These are phyloP conservation scores for Saccharum officinarum DNA, from an alignment of 176 grass and related monocot genomes.

Conservation along the genomic window DNA sequence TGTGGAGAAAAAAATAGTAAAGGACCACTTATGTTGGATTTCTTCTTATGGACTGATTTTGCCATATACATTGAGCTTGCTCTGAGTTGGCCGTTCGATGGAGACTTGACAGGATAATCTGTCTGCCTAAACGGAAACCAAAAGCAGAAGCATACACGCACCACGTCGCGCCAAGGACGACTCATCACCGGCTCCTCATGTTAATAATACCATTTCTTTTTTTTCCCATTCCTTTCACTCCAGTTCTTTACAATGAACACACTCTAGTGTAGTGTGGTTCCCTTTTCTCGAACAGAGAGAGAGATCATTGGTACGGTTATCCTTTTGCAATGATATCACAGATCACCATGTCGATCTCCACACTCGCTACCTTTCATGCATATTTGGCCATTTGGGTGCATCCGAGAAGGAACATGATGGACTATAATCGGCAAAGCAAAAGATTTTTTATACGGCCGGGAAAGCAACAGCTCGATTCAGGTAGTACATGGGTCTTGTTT, in stretches of 20 bases:
- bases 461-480: not conserved
- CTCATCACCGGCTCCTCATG: not conserved
- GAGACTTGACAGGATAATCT: not conserved
- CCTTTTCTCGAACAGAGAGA: not conserved
- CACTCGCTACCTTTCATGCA: not conserved
- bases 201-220: not conserved
- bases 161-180: not conserved
- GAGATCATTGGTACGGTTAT: not conserved
- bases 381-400: not conserved
- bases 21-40: too few species aligned
- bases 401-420: not conserved
- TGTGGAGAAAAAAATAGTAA: too few species aligned
- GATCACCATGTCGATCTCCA: not conserved
- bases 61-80: too few species aligned
- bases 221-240: not conserved
- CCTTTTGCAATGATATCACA: not conserved
- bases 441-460: not conserved
- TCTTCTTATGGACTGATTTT: too few species aligned
- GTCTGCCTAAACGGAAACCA: slow-evolving; percentile 3
- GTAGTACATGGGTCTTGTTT: too few species aligned
- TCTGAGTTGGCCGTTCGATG: not conserved
- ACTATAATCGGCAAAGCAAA: not conserved
- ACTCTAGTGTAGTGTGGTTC: not conserved
- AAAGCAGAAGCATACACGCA: not conserved
- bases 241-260: not conserved